A percentile compares a stretch with the other conserved stretches of the same genome.
Evolutionary conservation across 1,284 basidiomycete genomes (phyloP).

Genomic region (Rhodotorula sp.): DNA sequence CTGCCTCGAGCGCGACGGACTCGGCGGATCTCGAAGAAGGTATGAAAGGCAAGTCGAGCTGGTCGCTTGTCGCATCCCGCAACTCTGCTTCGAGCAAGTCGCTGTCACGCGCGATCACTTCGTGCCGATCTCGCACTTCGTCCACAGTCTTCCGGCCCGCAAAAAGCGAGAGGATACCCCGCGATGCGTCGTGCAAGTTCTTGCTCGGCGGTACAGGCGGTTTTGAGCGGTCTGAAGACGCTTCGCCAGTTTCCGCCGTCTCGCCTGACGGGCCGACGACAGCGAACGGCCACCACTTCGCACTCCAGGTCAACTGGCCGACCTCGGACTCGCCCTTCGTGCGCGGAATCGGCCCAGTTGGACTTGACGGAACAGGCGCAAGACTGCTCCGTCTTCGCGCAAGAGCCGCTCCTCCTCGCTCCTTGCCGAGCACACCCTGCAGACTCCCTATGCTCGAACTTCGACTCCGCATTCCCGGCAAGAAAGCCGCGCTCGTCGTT

Average conservation of each 20-base stretch:
- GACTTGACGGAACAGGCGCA: background rate
- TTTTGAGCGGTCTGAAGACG: background rate
- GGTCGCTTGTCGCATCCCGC: slow-evolving; percentile 22
- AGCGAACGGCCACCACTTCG: slow-evolving; percentile 37
- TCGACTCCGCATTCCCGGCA: background rate
- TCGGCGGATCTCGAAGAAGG: background rate
- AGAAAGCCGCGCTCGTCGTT: background rate
- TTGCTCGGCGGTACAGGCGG: slow-evolving; percentile 5
- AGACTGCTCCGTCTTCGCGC: background rate
- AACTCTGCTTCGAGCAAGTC: slow-evolving; percentile 24
- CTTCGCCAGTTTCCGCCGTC: background rate
- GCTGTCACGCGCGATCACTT: background rate
- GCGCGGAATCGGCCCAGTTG: no score
- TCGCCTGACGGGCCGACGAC: slow-evolving; percentile 23
- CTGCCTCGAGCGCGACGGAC: background rate
- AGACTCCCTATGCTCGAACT: slow-evolving; percentile 20
- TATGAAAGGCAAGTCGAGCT: slow-evolving; percentile 1
- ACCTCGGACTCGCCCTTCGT: background rate
- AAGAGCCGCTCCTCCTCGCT: background rate
- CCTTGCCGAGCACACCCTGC: slow-evolving; percentile 3
- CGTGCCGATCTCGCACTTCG: background rate
- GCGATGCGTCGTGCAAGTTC: background rate
- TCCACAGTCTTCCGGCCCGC: slow-evolving; percentile 24
- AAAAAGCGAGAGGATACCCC: slow-evolving; percentile 21
- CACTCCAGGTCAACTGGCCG: slow-evolving; percentile 24